Evolutionary conservation across 257 asterid genomes (phyloP).

Genomic region (Solanum sitiens): DNA sequence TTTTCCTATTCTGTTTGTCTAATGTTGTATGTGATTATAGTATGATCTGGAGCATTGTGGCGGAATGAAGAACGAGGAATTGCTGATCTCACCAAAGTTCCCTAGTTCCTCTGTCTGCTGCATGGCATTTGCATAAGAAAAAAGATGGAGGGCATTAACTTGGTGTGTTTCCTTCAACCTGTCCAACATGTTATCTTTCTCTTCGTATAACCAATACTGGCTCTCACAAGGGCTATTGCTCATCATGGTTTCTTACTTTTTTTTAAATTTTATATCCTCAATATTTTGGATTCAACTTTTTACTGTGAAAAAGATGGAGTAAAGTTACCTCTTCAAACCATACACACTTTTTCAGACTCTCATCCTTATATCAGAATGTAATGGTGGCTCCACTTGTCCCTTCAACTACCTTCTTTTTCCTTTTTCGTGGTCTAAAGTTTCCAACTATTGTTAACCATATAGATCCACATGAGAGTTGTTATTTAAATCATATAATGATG

Average conservation of each 20-base stretch:
- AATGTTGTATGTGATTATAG: slow-evolving; percentile 16
- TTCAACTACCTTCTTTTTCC: neutral
- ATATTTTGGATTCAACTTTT: neutral
- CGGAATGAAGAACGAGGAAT: slow-evolving; percentile 31
- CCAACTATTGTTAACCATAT: neutral
- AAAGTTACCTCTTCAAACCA: neutral
- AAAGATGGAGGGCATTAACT: neutral
- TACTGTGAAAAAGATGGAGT: neutral
- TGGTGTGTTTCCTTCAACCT: neutral
- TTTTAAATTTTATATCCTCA: neutral
- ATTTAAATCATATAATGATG: neutral
- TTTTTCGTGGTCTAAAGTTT: neutral
- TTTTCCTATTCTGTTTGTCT: neutral
- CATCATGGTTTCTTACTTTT: neutral
- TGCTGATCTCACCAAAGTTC: neutral
- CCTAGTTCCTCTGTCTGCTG: neutral
- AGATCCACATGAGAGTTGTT: neutral
- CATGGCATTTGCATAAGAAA: neutral
- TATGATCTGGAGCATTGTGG: slow-evolving; percentile 70
- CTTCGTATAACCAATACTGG: neutral
- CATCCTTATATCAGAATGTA: neutral
- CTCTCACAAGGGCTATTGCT: neutral
- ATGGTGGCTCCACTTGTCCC: neutral
- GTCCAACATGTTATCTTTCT: neutral
- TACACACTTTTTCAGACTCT: neutral